Base-by-base conservation (phyloP, 2,329 filamentous ascomycete species). In the Talaromyces sp. region DNA sequence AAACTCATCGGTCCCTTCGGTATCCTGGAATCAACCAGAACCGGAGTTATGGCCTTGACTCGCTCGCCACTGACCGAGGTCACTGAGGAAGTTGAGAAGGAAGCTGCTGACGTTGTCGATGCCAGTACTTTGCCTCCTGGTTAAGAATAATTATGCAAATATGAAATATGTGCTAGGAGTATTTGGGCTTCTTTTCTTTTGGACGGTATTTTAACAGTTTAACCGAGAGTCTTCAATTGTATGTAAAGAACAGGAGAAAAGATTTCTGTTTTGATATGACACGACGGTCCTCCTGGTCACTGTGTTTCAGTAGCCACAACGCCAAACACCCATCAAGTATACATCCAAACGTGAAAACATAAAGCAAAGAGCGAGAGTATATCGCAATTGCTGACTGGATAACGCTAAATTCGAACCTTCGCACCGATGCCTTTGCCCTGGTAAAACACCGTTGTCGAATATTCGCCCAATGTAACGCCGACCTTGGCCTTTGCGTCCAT, bases 41-140 rank as follows among this genome's bases (percentile, higher is more conserved):
- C 95, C 63, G 95, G 95, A 76, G 84, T 99, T 64, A 99, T 98
- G 93, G 95, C 95, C 55, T 83, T 99, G 68, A 95, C 95, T 63
- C 89, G 95, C 68, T 96, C 95, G 39, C 95, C 95, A 42, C 86
- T 99, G 54, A 86, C 90, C 66, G 89, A 86, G 63, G 84, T 86
- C 25, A 85, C 84, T 60, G 91, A 93, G 67, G 86, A 92, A 64
- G 75, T 87, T 11, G 83, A 88, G 68, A 96, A 95, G 82, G 93
- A 98, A 64, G 92, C 93, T 7, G 90, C 95, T 70, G 95, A 99
- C 69, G 86, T 97, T 75, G 93, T 99, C 60, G 95, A 99, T 77
- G 90, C 89, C 68, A 96, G 92, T 84, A 87, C 92, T 74, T 86
- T 99, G 55, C 95, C 95, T 67, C 95, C 95, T 65, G 93, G 95